These are phyloP conservation scores for Puya raimondii DNA, from an alignment of 176 grass and related monocot species.

Conservation along the genomic window DNA sequence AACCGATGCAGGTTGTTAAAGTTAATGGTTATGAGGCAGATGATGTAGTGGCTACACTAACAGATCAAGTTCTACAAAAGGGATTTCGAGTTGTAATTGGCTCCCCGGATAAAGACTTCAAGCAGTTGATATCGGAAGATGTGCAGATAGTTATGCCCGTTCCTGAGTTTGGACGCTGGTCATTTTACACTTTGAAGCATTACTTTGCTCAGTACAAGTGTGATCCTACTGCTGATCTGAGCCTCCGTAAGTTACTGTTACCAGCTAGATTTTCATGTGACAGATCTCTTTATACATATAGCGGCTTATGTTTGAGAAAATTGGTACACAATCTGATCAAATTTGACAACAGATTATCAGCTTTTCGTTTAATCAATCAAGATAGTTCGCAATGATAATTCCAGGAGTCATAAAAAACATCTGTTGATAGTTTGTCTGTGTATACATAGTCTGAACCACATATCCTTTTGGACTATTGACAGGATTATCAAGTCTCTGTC, in stretches of 20 bases:
- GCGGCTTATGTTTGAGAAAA: neutral
- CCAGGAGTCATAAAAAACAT: too few relatives aligned
- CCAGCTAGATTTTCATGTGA: neutral
- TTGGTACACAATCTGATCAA: too few relatives aligned
- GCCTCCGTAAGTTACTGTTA: conserved; percentile 67
- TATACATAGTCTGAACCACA: too few relatives aligned
- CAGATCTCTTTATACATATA: neutral
- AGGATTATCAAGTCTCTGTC: too few relatives aligned
- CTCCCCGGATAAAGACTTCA: conserved; percentile 95
- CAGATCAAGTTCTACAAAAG: conserved; percentile 55
- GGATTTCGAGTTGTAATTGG: conserved; percentile 55
- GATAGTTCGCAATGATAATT: too few relatives aligned
- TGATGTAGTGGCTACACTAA: conserved; percentile 77
- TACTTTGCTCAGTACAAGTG: conserved; percentile 80
- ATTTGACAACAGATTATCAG: too few relatives aligned
- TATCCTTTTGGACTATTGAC: too few relatives aligned
- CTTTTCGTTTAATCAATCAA: too few relatives aligned
- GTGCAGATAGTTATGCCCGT: conserved; percentile 84
- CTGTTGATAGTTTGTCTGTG: too few relatives aligned
- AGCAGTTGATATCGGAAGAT: conserved; percentile 82
- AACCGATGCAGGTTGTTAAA: conserved; percentile 54
- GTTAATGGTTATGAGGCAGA: conserved; percentile 75
- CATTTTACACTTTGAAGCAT: conserved; percentile 81
- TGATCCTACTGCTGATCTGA: conserved; percentile 80
- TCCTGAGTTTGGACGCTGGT: conserved; percentile 80